Percentiles rank a stretch among this genome's conserved stretches.
Evolutionary conservation across 1,284 basidiomycete species (phyloP).

Genomic region (Cystodermella granulosa): DNA sequence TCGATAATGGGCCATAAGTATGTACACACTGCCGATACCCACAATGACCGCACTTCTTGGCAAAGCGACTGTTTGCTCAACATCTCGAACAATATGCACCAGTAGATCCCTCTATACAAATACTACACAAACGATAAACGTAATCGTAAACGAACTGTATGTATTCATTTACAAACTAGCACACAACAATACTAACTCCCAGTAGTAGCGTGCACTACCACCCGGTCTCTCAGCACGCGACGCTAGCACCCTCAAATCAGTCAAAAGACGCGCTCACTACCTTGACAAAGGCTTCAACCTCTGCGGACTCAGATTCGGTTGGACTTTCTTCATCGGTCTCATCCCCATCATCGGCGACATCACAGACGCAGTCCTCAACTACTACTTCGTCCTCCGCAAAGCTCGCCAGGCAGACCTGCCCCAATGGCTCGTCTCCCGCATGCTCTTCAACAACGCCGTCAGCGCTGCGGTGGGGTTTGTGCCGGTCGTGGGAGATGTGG

Average conservation of each 20-base stretch:
- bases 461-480: conserved; percentile 70
- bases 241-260: conserved; percentile 67
- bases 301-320: conserved; percentile 84
- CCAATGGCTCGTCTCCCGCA: conserved; percentile 60
- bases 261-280: conserved; percentile 78
- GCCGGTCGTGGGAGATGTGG: conserved; percentile 75
- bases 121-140: conserved; percentile 63
- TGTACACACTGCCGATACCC: not conserved
- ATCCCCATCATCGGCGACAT: conserved; percentile 70
- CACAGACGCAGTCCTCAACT: conserved; percentile 64
- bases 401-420: conserved; percentile 73
- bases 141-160: conserved; percentile 53
- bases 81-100: conserved; percentile 65
- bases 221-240: conserved; percentile 77
- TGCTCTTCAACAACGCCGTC: conserved; percentile 78
- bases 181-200: not conserved
- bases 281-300: conserved; percentile 87
- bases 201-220: conserved; percentile 60
- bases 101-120: conserved; percentile 77
- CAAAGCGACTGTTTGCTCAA: conserved; percentile 53
- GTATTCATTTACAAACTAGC: conserved; percentile 2
- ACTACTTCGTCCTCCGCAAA: conserved; percentile 74
- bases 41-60: conserved; percentile 31
- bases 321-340: conserved; percentile 78
- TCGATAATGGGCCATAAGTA: too few relatives aligned